Conservation (phyloP, 257 asterid species). For the Ilex aquifolium region DNA sequence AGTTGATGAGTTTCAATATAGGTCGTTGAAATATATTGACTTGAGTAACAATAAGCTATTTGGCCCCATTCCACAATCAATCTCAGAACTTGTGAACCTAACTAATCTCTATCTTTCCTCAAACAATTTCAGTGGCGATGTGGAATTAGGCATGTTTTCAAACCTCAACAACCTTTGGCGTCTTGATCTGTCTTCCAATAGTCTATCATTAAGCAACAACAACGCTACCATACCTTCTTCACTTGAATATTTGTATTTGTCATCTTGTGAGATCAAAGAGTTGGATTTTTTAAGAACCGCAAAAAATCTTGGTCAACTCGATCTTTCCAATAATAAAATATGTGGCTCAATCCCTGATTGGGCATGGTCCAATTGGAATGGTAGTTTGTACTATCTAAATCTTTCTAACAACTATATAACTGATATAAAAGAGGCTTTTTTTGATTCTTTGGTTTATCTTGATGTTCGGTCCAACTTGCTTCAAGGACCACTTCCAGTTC, state of each 20-base stretch:
- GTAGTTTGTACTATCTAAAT: not conserved
- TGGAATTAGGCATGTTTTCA: constrained; percentile 15
- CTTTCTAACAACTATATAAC: constrained; percentile 4
- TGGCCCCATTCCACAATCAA: not conserved
- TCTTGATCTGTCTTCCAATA: constrained; percentile 23
- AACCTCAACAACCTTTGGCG: constrained; percentile 8
- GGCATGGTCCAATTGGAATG: not conserved
- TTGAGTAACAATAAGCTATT: no score
- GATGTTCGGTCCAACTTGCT: not conserved
- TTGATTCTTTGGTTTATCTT: not conserved
- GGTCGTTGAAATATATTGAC: no score
- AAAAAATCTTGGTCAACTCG: not conserved
- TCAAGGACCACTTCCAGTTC: not conserved
- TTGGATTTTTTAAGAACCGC: not conserved
- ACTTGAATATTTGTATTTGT: not conserved
- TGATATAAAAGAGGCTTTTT: not conserved
- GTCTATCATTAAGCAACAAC: constrained; percentile 6
- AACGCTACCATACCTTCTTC: constrained; percentile 7
- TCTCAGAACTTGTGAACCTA: not conserved
- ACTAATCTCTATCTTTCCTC: constrained; percentile 13
- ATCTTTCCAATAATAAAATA: not conserved
- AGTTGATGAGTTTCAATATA: no score
- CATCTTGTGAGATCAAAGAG: constrained; percentile 10
- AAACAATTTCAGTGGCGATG: constrained; percentile 19
- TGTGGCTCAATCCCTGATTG: not conserved